Evolutionary conservation across 2,329 filamentous ascomycete species (phyloP), one percentile per base, ranked within the genome.

Genomic region (Aureobasidium namibiae): DNA sequence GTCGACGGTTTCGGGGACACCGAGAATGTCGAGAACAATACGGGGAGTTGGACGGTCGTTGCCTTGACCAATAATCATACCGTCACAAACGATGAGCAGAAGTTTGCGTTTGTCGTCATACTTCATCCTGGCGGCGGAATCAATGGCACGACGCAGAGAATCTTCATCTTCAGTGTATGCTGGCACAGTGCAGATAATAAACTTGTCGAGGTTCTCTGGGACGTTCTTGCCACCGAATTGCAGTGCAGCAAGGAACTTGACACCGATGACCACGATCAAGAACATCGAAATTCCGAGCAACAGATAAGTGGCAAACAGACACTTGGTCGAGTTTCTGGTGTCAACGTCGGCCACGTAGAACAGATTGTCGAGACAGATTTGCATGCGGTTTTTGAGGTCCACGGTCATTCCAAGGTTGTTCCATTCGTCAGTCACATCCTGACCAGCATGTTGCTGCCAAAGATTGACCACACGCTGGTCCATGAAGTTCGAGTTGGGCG

Each of bases 51-150:
- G 90, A 62, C 91, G 84, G 72, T 99, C 94, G 74, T 99, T 99
- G 69, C 94, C 94, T 76, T 96, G 92, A 68, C 94, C 94, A 65
- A 99, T 95, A 78, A 99, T 99, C 92, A 99, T 97, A 75, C 94
- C 94, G 69, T 99, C 94, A 69, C 94, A 99, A 64, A 99, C 80
- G 62, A 99, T 81, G 65, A 96, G 85, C 26, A 99, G 79, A 13
- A 99, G 81, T 78, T 99, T 99, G 68, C 94, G 90, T 78, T 99
- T 99, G 72, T 99, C 92, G 68, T 99, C 94, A 70, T 99, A 99
- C 65, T 86, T 86, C 91, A 96, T 96, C 62, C 91, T 83, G 29
- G 94, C 92, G 61, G 90, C 89, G 0, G 94, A 99, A 72, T 99
- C 94, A 67, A 99, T 96, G 61, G 94, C 94, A 79, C 92, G 92